A percentile compares a stretch with the other conserved stretches of the same genome.
Evolutionary conservation across 2,329 filamentous ascomycete species (phyloP).

Genomic region (Xylaria sp.): DNA sequence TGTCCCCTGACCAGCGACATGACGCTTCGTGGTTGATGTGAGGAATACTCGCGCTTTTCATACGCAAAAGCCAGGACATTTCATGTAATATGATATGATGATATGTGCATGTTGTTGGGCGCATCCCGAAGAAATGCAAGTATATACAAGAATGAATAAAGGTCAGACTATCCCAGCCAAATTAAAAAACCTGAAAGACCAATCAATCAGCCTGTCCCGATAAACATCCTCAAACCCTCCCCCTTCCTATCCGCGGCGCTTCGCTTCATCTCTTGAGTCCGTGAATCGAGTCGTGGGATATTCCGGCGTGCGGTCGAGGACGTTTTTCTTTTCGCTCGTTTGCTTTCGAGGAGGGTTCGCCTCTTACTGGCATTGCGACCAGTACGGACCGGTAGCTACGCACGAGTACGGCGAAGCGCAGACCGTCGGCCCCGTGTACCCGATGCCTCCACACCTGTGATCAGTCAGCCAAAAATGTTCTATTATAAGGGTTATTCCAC

Average conservation of each 20-base stretch:
- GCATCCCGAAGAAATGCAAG: conserved; percentile 26
- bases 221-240: not conserved
- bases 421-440: conserved; percentile 50
- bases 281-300: too few relatives aligned
- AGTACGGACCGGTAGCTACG: conserved; percentile 46
- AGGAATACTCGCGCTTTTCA: not conserved
- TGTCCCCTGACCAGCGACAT: not conserved
- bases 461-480: conserved; percentile 30
- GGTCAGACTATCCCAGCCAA: conserved; percentile 3
- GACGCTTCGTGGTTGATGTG: too few relatives aligned
- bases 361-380: conserved; percentile 50
- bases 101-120: conserved; percentile 32
- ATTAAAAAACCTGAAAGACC: conserved; percentile 4
- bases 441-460: conserved; percentile 49
- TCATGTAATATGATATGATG: conserved; percentile 4
- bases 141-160: conserved; percentile 40
- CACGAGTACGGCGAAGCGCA: conserved; percentile 50
- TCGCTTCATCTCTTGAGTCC: not conserved
- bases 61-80: not conserved
- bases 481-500: not conserved
- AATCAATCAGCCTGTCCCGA: not conserved
- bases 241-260: not conserved
- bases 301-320: not conserved
- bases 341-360: not conserved
- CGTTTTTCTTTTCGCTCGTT: conserved; percentile 5